Evolutionary conservation across 129 eudicot species (phyloP).

Genomic region (Chrysanthemum seticuspe): DNA sequence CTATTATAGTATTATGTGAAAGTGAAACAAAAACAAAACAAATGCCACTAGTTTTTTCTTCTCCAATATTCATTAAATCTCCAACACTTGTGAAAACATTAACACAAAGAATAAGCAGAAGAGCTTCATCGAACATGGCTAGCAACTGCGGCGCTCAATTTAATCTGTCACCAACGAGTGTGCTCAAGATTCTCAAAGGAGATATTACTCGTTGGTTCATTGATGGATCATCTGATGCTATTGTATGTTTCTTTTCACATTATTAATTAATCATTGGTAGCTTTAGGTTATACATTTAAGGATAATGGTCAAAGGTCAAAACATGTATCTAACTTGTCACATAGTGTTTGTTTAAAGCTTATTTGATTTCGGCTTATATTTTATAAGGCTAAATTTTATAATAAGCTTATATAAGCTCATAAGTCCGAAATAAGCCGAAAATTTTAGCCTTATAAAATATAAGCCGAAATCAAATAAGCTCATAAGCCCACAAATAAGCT

Average conservation of each 20-base stretch:
- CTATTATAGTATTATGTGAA: too few species aligned
- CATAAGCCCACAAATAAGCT: too few species aligned
- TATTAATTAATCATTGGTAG: not conserved
- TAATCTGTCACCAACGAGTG: slow-evolving; percentile 45
- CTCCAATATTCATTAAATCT: slow-evolving; percentile 7
- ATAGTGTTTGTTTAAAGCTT: too few species aligned
- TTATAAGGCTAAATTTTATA: too few species aligned
- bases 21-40: slow-evolving; percentile 3
- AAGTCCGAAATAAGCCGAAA: too few species aligned
- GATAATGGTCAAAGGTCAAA: too few species aligned
- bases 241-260: slow-evolving; percentile 39
- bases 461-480: too few species aligned
- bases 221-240: slow-evolving; percentile 84
- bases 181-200: slow-evolving; percentile 71
- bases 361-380: too few species aligned
- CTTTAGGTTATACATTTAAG: too few species aligned
- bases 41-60: slow-evolving; percentile 25
- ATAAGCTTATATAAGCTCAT: too few species aligned
- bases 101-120: slow-evolving; percentile 8
- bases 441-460: too few species aligned
- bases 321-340: too few species aligned
- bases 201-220: slow-evolving; percentile 86
- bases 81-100: slow-evolving; percentile 5
- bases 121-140: slow-evolving; percentile 42
- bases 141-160: slow-evolving; percentile 33